Evolutionary conservation across 2,329 filamentous ascomycete genomes (phyloP), one percentile per base, ranked within the genome.

Genomic region (Botryotinia calthae): DNA sequence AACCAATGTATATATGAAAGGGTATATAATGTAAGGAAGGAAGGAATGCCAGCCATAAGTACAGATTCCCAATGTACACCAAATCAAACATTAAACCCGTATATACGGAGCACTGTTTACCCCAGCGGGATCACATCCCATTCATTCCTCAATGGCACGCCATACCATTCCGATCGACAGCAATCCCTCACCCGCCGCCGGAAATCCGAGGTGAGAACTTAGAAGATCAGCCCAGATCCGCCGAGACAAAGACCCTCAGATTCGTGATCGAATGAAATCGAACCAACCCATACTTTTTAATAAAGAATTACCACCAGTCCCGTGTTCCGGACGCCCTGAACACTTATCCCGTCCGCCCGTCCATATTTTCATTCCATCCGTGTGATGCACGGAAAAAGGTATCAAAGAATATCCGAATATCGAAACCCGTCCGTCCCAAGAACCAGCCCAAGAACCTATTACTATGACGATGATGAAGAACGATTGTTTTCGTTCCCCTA

Each of bases 1-100:
- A 58, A 34, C 31, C 46, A 56, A 58, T n/a, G 34, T 62, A 56
- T 58, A 37, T 44, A 44, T 68, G 34, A 54, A 31, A 64, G 61
- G 69, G 69, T 65, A 65, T 71, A 71, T 70, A 56, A 42, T 46
- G 42, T 67, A 67, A 72, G 64, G 46, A 67, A 72, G 64, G 46
- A 67, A 67, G 40, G 48, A 59, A 54, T 40, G 62, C 40, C 62
- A 40, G 70, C 40, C 62, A 72, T 67, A 67, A 72, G 67, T 72
- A 67, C 70, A 72, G 31, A 40, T 63, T 67, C 44, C 62, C 46
- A 67, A 58, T 28, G 63, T 54, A 42, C 46, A 65, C 63, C 61
- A 20, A 16, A 20, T 22, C 61, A 28, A 9, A 42, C 14, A n/a
- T 72, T 28, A 59, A 67, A 67, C 22, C 61, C 48, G 42, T 67